Evolutionary conservation across 75 land plant genomes (phyloP), one percentile per base, ranked within the genome.

Genomic region (Isoetes taiwanensis): DNA sequence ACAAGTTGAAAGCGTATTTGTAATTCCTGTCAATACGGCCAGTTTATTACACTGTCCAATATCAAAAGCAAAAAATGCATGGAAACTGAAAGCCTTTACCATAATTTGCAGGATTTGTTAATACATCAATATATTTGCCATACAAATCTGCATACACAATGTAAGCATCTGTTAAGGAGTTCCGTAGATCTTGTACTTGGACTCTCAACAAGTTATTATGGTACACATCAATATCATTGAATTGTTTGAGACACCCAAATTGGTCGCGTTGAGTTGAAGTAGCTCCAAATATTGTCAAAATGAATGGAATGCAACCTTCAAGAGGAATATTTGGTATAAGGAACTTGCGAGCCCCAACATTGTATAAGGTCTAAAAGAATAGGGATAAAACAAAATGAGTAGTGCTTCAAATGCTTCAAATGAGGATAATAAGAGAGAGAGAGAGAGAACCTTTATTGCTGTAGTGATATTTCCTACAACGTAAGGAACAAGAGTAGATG

Each of bases 101-200:
- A 14, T 57, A 41, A 17, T 35, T 14, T 56, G 41, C 32, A n/a
- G 42, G 17, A 41, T 56, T 42, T 30, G 41, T n/a, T 16, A 65
- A 30, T 10, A 65, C 32, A 3, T 14, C 48, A 30, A 31, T 17
- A 34, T 41, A n/a, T 5, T 56, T 57, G 21, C 27, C n/a, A 48
- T 65, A 65, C 8, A 37, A 34, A 33, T 57, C 67, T 4, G 58
- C 67, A n/a, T 65, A 56, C 31, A 65, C 40, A 32, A 65, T 31
- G 10, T 34, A 28, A 2, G 61, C 67, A 5, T 38, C 50, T 0
- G 62, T 19, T 26, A 29, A 8, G 28, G 40, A 28, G 10, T 28
- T 29, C 10, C 26, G 48, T 32, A 64, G 28, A 12, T 3, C 16
- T 17, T 25, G 9, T 14, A 65, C 28, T n/a, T 40, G 48, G 16